Percentiles rank a stretch among this genome's conserved stretches.
phyloP scores from a whole-genome alignment of 164 flowering plant genomes.

The Taxillus chinensis region DNA sequence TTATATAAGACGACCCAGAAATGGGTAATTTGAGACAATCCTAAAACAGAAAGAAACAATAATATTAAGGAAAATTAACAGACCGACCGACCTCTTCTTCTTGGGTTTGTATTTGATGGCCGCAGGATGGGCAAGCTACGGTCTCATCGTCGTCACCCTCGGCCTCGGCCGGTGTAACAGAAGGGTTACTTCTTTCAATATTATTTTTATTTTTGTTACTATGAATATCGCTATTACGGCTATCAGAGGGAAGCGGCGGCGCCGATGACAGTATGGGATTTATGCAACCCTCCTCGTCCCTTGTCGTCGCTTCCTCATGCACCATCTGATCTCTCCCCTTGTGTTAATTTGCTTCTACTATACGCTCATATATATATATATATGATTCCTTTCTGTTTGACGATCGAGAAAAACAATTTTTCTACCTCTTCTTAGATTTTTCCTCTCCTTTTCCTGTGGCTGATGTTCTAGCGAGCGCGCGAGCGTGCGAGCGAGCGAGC shows the following conservation, averaged over 20 bases:
- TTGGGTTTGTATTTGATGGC: slow-evolving; percentile 38
- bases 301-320: slow-evolving; percentile 24
- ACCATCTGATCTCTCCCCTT: slow-evolving; percentile 55
- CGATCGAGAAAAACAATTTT: background rate
- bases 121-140: slow-evolving; percentile 67
- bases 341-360: slow-evolving; percentile 9
- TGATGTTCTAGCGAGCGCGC: background rate
- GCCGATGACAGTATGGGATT: slow-evolving; percentile 1
- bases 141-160: slow-evolving; percentile 13
- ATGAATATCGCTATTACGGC: background rate
- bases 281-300: slow-evolving; percentile 8
- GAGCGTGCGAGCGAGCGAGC: slow-evolving; percentile 9
- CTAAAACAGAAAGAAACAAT: background rate
- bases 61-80: background rate
- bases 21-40: background rate
- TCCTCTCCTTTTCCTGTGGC: background rate
- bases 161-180: too few relatives aligned
- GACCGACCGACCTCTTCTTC: slow-evolving; percentile 32
- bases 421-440: slow-evolving; percentile 20
- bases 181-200: background rate
- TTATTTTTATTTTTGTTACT: background rate
- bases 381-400: background rate
- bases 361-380: too few relatives aligned
- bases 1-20: background rate
- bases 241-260: background rate